These are phyloP conservation scores for Chalciporus sphaerocephalus DNA, from an alignment of 768 basidiomycete species.

Conservation along the genomic window DNA sequence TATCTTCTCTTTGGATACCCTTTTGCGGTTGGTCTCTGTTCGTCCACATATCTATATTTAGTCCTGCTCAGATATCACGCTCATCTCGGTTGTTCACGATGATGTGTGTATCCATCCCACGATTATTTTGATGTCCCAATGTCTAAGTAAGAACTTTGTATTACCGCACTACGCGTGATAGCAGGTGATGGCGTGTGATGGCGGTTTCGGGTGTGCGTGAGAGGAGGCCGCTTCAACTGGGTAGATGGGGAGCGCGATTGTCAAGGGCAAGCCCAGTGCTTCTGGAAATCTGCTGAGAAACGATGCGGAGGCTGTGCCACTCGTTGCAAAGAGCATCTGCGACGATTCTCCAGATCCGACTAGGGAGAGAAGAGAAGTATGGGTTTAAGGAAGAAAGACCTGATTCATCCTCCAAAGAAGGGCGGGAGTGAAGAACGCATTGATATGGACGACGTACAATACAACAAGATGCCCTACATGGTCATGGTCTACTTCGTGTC, in stretches of 20 bases:
- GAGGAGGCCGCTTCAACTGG: background rate
- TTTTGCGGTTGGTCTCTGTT: background rate
- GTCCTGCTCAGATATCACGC: background rate
- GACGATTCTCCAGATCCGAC: too few species aligned
- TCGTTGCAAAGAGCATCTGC: too few species aligned
- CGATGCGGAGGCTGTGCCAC: too few species aligned
- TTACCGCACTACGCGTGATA: too few species aligned
- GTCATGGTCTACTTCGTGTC: background rate
- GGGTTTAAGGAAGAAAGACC: background rate
- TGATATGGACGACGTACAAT: conserved; percentile 6
- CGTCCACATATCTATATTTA: background rate
- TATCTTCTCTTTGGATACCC: background rate
- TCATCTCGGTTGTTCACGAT: background rate
- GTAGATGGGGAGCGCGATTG: background rate
- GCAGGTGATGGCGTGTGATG: too few species aligned
- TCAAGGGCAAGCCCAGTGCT: background rate
- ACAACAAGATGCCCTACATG: conserved; percentile 10
- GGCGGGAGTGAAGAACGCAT: background rate
- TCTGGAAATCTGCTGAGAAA: conserved; percentile 4
- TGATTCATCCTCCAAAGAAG: background rate
- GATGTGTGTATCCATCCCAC: background rate
- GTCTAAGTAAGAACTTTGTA: background rate
- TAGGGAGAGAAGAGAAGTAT: background rate
- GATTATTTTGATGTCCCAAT: background rate
- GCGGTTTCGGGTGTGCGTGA: background rate